A percentile compares a stretch with the other conserved stretches of the same genome.
Conservation (phyloP, 345 rosid species). For the Viola odorata region DNA sequence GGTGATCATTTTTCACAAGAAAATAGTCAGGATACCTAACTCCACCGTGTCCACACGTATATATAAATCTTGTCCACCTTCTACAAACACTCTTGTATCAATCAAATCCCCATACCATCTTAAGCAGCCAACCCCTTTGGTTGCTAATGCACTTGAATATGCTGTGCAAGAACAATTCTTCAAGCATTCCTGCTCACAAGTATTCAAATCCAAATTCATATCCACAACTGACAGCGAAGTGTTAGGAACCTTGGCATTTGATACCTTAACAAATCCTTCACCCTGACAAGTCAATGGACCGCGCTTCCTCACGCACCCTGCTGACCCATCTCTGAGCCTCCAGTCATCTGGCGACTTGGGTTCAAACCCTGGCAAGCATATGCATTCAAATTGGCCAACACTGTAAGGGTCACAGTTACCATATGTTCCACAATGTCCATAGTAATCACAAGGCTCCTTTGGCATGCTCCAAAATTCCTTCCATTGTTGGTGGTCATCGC, state of each 20-base stretch:
- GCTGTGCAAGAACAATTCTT: conserved; percentile 8
- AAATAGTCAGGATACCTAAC: neutral
- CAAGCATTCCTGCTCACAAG: conserved; percentile 12
- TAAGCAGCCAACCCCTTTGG: conserved; percentile 1
- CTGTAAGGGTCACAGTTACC: conserved; percentile 2
- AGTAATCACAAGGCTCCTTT: conserved; percentile 1
- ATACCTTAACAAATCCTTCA: conserved; percentile 14
- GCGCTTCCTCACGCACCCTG: conserved; percentile 6
- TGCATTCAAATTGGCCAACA: conserved; percentile 8
- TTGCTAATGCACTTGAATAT: neutral
- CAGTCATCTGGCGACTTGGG: conserved; percentile 1
- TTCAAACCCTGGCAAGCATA: conserved; percentile 7
- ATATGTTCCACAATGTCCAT: conserved; percentile 6
- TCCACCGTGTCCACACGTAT: conserved; percentile 2
- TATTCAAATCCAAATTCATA: neutral
- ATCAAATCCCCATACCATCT: conserved; percentile 12
- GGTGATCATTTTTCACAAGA: neutral
- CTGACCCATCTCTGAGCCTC: neutral
- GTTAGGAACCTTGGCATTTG: conserved; percentile 7
- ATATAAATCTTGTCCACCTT: conserved; percentile 1
- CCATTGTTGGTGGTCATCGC: neutral
- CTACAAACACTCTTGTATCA: neutral
- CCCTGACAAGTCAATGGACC: conserved; percentile 5
- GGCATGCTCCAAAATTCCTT: neutral
- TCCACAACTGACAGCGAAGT: conserved; percentile 6